Evolutionary conservation across 2,329 filamentous ascomycete species (phyloP).

Genomic region (Talaromyces sp.): DNA sequence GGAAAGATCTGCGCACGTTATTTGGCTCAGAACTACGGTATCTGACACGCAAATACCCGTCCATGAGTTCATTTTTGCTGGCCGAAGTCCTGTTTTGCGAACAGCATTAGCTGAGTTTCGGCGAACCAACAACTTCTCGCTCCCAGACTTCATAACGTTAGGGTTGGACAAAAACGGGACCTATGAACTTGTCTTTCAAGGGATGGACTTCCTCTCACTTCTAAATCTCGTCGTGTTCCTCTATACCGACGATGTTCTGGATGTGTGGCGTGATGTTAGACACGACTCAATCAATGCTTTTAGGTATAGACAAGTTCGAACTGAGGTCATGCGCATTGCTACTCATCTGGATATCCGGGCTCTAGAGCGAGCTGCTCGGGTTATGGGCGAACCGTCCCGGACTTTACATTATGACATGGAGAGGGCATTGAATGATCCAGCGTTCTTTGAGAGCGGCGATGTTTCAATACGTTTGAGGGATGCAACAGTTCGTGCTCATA

Average conservation of each 20-base stretch:
- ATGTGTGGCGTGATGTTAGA: slow-evolving; percentile 80
- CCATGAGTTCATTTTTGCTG: slow-evolving; percentile 77
- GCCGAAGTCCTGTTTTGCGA: slow-evolving; percentile 69
- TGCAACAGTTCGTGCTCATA: slow-evolving; percentile 70
- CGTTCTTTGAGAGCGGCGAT: slow-evolving; percentile 78
- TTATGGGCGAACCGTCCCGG: slow-evolving; percentile 66
- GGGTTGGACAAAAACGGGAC: slow-evolving; percentile 53
- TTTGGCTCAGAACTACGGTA: slow-evolving; percentile 54
- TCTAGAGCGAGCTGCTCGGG: slow-evolving; percentile 73
- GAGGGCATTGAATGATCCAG: slow-evolving; percentile 64
- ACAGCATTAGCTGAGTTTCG: slow-evolving; percentile 60
- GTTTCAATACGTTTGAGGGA: slow-evolving; percentile 73
- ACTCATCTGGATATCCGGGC: slow-evolving; percentile 66
- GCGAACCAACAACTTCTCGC: slow-evolving; percentile 53
- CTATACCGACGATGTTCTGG: slow-evolving; percentile 76
- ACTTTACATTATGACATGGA: slow-evolving; percentile 70
- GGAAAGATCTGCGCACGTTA: slow-evolving; percentile 29
- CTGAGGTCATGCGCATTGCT: slow-evolving; percentile 84
- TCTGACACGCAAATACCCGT: slow-evolving; percentile 74
- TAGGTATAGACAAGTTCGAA: slow-evolving; percentile 75
- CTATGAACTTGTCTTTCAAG: slow-evolving; percentile 63
- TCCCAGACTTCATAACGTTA: slow-evolving; percentile 62
- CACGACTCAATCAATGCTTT: slow-evolving; percentile 64
- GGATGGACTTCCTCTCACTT: slow-evolving; percentile 73
- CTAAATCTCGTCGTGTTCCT: slow-evolving; percentile 76